Conservation (phyloP, 1,139 yeast genomes). For the Magnusiomyces starmeri region DNA sequence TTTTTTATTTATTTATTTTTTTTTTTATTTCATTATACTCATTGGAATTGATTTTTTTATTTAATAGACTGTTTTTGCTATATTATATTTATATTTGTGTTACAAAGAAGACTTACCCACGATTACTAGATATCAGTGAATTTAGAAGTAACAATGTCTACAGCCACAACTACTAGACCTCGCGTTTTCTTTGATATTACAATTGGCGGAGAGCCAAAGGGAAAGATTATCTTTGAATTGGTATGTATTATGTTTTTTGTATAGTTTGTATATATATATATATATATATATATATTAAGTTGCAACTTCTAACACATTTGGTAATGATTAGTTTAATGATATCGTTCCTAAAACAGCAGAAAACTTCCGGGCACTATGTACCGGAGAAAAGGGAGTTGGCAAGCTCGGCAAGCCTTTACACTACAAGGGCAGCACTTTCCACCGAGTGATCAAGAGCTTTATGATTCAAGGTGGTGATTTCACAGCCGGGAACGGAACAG, state of each 20-base stretch:
- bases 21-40: too few relatives aligned
- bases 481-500: slow-evolving; percentile 82
- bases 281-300: background rate
- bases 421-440: slow-evolving; percentile 79
- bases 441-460: slow-evolving; percentile 77
- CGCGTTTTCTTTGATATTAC: slow-evolving; percentile 75
- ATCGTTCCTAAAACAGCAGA: slow-evolving; percentile 89
- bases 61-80: too few relatives aligned
- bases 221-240: slow-evolving; percentile 68
- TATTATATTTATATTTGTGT: too few relatives aligned
- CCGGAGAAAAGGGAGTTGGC: slow-evolving; percentile 79
- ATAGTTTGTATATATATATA: background rate
- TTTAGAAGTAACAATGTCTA: too few relatives aligned
- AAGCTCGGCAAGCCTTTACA: slow-evolving; percentile 55
- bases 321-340: slow-evolving; percentile 5
- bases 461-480: slow-evolving; percentile 98
- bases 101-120: too few relatives aligned
- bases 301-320: background rate
- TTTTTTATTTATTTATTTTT: too few relatives aligned
- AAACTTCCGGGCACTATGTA: slow-evolving; percentile 82
- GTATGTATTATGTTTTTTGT: slow-evolving; percentile 4
- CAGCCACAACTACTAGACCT: slow-evolving; percentile 10
- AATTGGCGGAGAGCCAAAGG: slow-evolving; percentile 66
- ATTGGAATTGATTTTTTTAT: too few relatives aligned
- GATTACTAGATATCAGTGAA: too few relatives aligned